A percentile compares a stretch with the other conserved stretches of the same genome.
Evolutionary conservation across 306 rosid genomes (phyloP).

Genomic region (Dryas alaskensis): DNA sequence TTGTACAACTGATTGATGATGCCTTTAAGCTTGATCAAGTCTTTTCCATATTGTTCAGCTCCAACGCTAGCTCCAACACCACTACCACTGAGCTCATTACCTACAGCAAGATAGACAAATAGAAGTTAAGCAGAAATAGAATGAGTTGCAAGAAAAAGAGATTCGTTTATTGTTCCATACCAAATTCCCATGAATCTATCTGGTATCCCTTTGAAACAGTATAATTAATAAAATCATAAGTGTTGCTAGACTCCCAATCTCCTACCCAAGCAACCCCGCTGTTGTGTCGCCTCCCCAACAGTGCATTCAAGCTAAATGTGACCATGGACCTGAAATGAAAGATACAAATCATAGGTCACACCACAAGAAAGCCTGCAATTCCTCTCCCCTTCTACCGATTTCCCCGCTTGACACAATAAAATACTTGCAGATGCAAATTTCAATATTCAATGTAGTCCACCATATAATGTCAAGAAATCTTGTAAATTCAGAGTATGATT

Average conservation of each 20-base stretch:
- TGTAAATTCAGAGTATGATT: no score
- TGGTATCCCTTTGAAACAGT: slow-evolving; percentile 67
- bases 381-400: background rate
- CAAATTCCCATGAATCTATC: slow-evolving; percentile 94
- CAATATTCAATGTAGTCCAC: no score
- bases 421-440: no score
- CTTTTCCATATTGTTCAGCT: slow-evolving; percentile 81
- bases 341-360: slow-evolving; percentile 12
- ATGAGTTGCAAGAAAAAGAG: slow-evolving; percentile 18
- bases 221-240: slow-evolving; percentile 62
- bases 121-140: slow-evolving; percentile 23
- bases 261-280: slow-evolving; percentile 60
- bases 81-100: slow-evolving; percentile 86
- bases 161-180: slow-evolving; percentile 41
- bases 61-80: slow-evolving; percentile 79
- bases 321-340: slow-evolving; percentile 55
- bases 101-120: slow-evolving; percentile 39
- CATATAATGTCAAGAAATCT: no score
- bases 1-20: slow-evolving; percentile 48
- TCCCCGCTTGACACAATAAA: no score
- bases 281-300: slow-evolving; percentile 64
- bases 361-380: background rate
- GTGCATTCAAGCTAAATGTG: slow-evolving; percentile 94
- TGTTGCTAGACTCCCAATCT: slow-evolving; percentile 75
- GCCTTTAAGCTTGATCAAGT: slow-evolving; percentile 60